Evolutionary conservation across 305 asterid species (phyloP).

Genomic region (Caryopteris hybrid): DNA sequence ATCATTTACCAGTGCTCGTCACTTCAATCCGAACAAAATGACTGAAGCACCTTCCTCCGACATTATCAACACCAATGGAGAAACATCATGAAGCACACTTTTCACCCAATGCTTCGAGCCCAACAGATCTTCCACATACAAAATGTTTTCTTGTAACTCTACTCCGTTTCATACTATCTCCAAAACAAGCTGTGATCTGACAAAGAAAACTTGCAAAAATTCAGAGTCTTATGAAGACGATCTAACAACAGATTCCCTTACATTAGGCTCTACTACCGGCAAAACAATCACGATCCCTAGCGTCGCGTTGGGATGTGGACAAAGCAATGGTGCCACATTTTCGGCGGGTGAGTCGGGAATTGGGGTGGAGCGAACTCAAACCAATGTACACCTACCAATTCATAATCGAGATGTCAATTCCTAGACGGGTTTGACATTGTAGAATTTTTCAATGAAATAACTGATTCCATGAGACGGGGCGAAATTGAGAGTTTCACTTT

Average conservation of each 20-base stretch:
- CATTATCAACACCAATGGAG: constrained; percentile 6
- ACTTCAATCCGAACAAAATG: background rate
- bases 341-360: constrained; percentile 29
- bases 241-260: constrained; percentile 24
- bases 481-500: too few species aligned
- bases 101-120: constrained; percentile 48
- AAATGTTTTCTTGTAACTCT: constrained; percentile 22
- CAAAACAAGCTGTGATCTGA: background rate
- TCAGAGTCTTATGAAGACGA: constrained; percentile 24
- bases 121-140: constrained; percentile 21
- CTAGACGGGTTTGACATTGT: too few species aligned
- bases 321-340: constrained; percentile 20
- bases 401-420: too few species aligned
- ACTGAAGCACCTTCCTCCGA: background rate
- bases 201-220: constrained; percentile 14
- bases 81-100: constrained; percentile 28
- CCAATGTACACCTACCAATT: too few species aligned
- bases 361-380: too few species aligned
- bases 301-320: constrained; percentile 38
- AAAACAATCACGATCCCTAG: background rate
- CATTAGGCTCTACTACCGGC: constrained; percentile 8
- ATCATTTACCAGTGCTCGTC: constrained; percentile 19
- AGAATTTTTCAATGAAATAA: too few species aligned
- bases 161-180: background rate
- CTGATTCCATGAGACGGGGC: too few species aligned